Evolutionary conservation across 495 filamentous ascomycete genomes (phyloP), one percentile per base, ranked within the genome.

Genomic region (Lophium mytilinum): DNA sequence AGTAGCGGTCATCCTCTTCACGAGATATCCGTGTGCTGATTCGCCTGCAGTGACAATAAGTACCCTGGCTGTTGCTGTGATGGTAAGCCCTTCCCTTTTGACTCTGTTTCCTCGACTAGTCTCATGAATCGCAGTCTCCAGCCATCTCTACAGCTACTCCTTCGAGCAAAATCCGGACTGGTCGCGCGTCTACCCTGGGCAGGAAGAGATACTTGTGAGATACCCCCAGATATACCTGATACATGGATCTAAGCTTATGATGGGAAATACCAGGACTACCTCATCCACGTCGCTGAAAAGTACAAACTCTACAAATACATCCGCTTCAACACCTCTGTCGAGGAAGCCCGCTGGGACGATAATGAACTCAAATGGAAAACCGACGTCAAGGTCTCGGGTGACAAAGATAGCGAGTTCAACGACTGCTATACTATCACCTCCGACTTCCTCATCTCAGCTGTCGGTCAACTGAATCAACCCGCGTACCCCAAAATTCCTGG

Each of bases 81-180:
- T 65, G 69, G 75, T 78, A 61, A 41, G 63, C 14, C 17, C 21
- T 9, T 10, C 6, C 14, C 9, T 12, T 12, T 50, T 12, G 1
- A 46, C 33, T 30, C 1, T 24, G 15, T 18, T 33, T 21, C 18
- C 18, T 19, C n/a, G 30, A 36, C 17, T 52, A 24, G 14, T n/a
- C 60, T 68, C 21, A 66, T 37, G 24, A 41, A 17, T 11, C 18
- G 19, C 18, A 76, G 74, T 80, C 10, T 72, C 70, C 68, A 76
- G 75, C 48, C 48, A 69, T 1, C 60, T 80, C 10, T 88, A 87
- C 67, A 84, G 81, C 56, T 86, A 81, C 63, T 79, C 80, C 4
- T 87, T 86, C 58, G 83, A 83, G 33, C 82, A 83, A 11, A 83
- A 83, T 30, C 72, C 81, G 9, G 68, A 77, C 62, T 87, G 85